phyloP scores from a whole-genome alignment of 2,329 filamentous ascomycete genomes.

The Tolypocladium ophioglossoides region DNA sequence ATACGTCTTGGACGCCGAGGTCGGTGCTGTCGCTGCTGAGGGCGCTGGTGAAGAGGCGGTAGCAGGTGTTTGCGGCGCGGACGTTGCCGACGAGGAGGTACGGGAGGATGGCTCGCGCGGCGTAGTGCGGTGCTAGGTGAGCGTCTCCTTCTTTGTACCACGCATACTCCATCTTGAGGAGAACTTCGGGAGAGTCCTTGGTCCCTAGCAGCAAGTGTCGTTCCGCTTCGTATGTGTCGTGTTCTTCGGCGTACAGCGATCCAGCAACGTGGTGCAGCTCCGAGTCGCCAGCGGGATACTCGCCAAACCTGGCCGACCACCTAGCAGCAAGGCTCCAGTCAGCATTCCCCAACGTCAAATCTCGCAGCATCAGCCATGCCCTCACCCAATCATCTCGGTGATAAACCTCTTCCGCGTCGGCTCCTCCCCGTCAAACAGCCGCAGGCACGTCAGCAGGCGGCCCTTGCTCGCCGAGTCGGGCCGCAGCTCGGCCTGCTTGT shows the following conservation, averaged over 20 bases:
- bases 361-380: not conserved
- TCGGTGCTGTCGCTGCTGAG: constrained; percentile 29
- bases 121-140: constrained; percentile 79
- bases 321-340: constrained; percentile 12
- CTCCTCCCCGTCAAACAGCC: constrained; percentile 72
- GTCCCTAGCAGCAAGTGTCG: constrained; percentile 82
- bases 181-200: constrained; percentile 70
- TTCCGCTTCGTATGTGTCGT: constrained; percentile 89
- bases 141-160: constrained; percentile 90
- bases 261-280: constrained; percentile 91
- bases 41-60: constrained; percentile 48
- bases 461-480: constrained; percentile 66
- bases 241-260: constrained; percentile 81
- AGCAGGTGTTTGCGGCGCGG: constrained; percentile 74
- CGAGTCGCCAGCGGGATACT: constrained; percentile 83
- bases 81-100: constrained; percentile 88
- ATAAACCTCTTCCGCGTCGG: constrained; percentile 91
- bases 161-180: constrained; percentile 76
- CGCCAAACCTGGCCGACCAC: constrained; percentile 80
- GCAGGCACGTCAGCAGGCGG: constrained; percentile 65
- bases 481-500: constrained; percentile 73
- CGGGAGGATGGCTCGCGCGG: constrained; percentile 76
- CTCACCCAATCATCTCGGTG: constrained; percentile 67
- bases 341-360: constrained; percentile 1
- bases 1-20: constrained; percentile 72